Evolutionary conservation across 2,329 filamentous ascomycete species (phyloP).

Genomic region (Podosphaera leucotricha): DNA sequence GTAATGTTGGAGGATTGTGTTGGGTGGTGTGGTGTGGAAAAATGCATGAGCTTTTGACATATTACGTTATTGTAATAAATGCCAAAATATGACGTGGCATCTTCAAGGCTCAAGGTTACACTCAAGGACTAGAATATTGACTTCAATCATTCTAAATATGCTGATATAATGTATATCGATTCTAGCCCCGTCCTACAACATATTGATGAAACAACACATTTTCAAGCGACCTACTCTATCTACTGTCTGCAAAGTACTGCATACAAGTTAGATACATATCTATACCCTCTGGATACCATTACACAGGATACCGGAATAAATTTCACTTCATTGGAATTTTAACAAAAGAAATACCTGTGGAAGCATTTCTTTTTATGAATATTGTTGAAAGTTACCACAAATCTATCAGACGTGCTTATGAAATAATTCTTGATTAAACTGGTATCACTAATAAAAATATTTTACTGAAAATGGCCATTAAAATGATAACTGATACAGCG

Average conservation of each 20-base stretch:
- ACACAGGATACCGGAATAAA: neutral
- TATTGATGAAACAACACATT: constrained; percentile 1
- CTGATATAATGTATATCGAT: constrained; percentile 3
- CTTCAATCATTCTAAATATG: constrained; percentile 2
- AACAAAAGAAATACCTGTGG: neutral
- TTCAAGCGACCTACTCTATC: constrained; percentile 1
- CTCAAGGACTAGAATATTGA: neutral
- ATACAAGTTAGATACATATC: constrained; percentile 1
- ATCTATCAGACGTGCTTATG: neutral
- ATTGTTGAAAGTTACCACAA: constrained; percentile 1
- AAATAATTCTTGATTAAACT: too few species aligned
- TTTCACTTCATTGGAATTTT: neutral
- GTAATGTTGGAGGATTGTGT: too few species aligned
- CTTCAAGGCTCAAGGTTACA: constrained; percentile 1
- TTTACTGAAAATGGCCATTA: neutral
- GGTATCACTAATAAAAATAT: neutral
- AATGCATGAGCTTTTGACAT: too few species aligned
- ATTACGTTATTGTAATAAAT: too few species aligned
- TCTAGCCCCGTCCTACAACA: neutral
- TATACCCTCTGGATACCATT: neutral
- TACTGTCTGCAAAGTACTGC: too few species aligned
- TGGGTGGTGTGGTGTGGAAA: too few species aligned
- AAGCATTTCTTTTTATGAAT: neutral
- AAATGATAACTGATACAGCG: neutral
- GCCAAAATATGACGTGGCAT: neutral